Base-by-base conservation (phyloP, 768 basidiomycete species). In the Xerocomellus chrysenteron region DNA sequence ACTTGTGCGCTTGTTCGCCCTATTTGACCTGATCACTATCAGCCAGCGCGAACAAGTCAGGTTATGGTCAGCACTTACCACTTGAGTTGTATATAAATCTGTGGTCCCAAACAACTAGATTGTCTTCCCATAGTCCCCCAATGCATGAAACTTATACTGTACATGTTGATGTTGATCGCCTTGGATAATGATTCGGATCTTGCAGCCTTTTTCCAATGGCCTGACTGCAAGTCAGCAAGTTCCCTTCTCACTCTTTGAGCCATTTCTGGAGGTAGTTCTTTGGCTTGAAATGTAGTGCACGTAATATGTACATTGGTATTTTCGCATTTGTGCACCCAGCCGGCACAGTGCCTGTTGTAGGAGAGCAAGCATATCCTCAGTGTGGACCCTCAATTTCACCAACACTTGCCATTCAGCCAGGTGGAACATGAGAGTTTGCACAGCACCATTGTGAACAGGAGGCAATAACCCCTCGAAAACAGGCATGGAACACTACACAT, bases 401-500 rank as follows among this genome's bases (percentile, higher is more conserved):
- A 58, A n/a, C 0, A 56, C 50, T 13, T 65, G 65, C 64, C 64
- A 66, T 50, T 66, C 49, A 9, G 47, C 48, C 2, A 62, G 53
- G 1, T 9, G 40, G 51, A 63, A 65, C 0, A 75, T 41, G 0
- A 77, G 56, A 2, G 59, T 57, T 9, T 60, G 50, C 1, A 74
- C 47, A 3, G 60, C 45, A 0, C 26, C n/a, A 0, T 76, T 56
- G 19, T 75, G 62, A 0, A 32, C 45, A 9, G 64, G 54, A 2
- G 65, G 67, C 1, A 78, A 58, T 0, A 80, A 65, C 3, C 72
- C 75, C 6, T 79, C 74, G 33, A 78, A 76, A 0, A 65, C 73
- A 0, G 77, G 76, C 2, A 77, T 65, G 0, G 72, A 60, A 48
- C 74, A 75, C 76, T 77, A 28, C 28, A 28, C 28, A 28, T 4